Evolutionary conservation across 179 eudicot genomes (phyloP), one percentile per base, ranked within the genome.

Genomic region (Amaranthus tricolor): DNA sequence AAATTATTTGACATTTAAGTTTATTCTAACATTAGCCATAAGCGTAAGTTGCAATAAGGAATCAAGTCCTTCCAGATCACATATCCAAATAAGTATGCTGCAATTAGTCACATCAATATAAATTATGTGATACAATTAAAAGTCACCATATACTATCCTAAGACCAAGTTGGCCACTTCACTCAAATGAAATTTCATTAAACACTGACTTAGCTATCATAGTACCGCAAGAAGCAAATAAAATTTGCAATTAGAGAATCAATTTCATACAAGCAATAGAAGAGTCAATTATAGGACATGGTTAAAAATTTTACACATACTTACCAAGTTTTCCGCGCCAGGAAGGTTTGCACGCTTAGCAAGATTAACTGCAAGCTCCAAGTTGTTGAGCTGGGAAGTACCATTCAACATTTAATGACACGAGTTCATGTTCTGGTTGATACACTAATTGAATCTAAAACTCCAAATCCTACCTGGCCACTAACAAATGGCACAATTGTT

Each of bases 261-360:
- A 31, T 31, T 31, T 31, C 40, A 31, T 31, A 31, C 40, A 31
- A 31, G 40, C 40, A 31, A 31, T 31, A 31, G 40, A 31, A 31
- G 40, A 31, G 40, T 31, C 40, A 31, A 31, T 31, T 31, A 31
- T 31, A 31, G 40, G 40, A 31, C 40, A 31, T 31, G 40, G 40
- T 21, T 24, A 14, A 13, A 40, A 9, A 21, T 10, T 45, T 5
- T 1, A 61, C 31, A 2, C 40, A 10, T 9, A 48, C 63, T 83
- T 82, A 91, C 97, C 97, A 93, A 78, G 79, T 93, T 93, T 79
- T 93, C 98, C 40, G 98, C 98, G 72, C 97, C 97, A 77, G 96
- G 96, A 73, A 94, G 86, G 75, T 92, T 94, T 80, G 94, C 97
- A 78, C 97, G 82, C 79, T 91, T 93, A 6, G 97, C 98, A 73